Conservation (phyloP, 1,139 yeast species). For the Suhomyces panamericanus region DNA sequence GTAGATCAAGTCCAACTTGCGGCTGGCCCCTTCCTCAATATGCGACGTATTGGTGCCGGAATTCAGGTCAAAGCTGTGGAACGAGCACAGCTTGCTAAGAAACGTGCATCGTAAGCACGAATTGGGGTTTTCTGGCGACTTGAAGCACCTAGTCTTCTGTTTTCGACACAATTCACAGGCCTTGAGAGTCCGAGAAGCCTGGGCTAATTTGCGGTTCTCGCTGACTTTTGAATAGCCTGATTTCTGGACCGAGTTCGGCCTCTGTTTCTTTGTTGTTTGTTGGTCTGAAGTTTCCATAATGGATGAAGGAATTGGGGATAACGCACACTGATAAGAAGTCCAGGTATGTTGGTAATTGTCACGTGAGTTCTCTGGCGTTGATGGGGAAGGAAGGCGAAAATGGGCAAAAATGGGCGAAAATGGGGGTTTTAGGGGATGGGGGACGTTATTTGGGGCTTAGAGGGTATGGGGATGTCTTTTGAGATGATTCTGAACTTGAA, state of each 20-base stretch:
- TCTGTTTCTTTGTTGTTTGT: constrained; percentile 1
- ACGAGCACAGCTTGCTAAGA: constrained; percentile 52
- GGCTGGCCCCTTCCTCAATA: constrained; percentile 1
- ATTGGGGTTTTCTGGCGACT: constrained; percentile 43
- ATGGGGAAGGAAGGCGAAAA: too few species aligned
- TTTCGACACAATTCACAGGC: constrained; percentile 63
- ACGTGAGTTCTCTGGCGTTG: too few species aligned
- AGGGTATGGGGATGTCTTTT: too few species aligned
- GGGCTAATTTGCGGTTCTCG: constrained; percentile 17
- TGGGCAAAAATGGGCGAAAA: too few species aligned
- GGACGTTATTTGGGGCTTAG: too few species aligned
- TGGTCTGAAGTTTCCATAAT: background rate
- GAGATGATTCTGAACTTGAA: too few species aligned
- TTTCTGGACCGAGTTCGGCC: background rate
- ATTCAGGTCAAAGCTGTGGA: constrained; percentile 27
- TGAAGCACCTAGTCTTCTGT: constrained; percentile 64
- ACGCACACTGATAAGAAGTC: too few species aligned
- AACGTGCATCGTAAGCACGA: constrained; percentile 60
- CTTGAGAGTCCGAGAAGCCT: constrained; percentile 49
- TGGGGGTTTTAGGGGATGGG: too few species aligned
- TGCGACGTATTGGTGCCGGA: constrained; percentile 8
- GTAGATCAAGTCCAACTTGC: constrained; percentile 29
- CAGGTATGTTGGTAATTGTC: too few species aligned
- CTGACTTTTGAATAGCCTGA: constrained; percentile 2
- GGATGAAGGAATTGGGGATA: background rate